phyloP scores from a whole-genome alignment of 306 rosid genomes.

The Medicago ruthenica region DNA sequence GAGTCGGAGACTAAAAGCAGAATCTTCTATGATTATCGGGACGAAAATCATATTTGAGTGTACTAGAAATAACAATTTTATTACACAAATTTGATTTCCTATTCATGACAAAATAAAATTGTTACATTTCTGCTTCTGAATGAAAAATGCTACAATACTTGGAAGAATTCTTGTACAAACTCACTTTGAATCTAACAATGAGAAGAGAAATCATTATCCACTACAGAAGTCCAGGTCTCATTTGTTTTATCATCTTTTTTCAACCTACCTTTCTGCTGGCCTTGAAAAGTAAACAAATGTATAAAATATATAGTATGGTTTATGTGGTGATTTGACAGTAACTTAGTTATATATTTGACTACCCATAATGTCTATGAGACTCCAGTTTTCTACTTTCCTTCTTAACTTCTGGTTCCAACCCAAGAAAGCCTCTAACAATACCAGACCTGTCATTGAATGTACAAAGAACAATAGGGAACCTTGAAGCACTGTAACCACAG shows the following conservation, averaged over 20 bases:
- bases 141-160: constrained; percentile 20
- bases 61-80: constrained; percentile 2
- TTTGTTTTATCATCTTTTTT: not conserved
- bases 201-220: constrained; percentile 35
- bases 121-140: not conserved
- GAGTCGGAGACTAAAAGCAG: not conserved
- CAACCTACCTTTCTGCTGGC: constrained; percentile 35
- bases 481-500: constrained; percentile 29
- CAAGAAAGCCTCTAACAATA: constrained; percentile 25
- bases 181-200: constrained; percentile 33
- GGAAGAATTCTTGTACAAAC: constrained; percentile 35
- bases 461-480: constrained; percentile 32
- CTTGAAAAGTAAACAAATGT: constrained; percentile 32
- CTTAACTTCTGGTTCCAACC: constrained; percentile 37
- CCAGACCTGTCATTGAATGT: constrained; percentile 26
- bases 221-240: constrained; percentile 24
- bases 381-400: constrained; percentile 41
- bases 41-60: not conserved
- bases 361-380: constrained; percentile 16
- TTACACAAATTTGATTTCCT: constrained; percentile 5
- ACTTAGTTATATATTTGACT: constrained; percentile 20
- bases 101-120: not conserved
- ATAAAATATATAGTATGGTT: constrained; percentile 19
- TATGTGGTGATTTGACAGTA: constrained; percentile 20
- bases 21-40: not conserved